phyloP scores from a whole-genome alignment of 179 eudicot species.

The Amaranthus tricolor region DNA sequence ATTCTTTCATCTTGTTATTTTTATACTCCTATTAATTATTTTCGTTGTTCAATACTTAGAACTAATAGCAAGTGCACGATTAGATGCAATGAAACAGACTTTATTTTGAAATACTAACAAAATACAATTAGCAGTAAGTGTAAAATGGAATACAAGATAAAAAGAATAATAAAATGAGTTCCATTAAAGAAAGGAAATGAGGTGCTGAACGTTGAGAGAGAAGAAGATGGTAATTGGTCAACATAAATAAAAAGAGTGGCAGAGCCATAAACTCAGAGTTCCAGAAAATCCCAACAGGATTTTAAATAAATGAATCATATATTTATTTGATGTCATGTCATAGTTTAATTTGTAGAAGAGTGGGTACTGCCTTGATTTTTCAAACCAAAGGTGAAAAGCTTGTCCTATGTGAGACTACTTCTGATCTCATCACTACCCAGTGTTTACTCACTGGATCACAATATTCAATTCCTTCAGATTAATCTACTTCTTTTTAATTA shows the following conservation, averaged over 20 bases:
- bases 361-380: neutral
- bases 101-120: no score
- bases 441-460: no score
- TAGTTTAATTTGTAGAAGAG: neutral
- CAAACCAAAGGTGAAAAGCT: neutral
- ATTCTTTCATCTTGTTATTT: no score
- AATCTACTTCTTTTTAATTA: no score
- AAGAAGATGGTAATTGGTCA: conserved; percentile 15
- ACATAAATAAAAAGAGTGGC: neutral
- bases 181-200: neutral
- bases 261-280: conserved; percentile 14
- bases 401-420: conserved; percentile 2
- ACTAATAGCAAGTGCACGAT: no score
- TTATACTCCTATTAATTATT: no score
- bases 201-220: no score
- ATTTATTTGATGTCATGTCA: conserved; percentile 15
- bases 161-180: neutral
- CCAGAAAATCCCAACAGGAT: conserved; percentile 22
- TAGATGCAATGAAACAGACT: no score
- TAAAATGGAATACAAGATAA: neutral
- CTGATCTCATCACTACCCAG: neutral
- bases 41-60: no score
- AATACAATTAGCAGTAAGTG: no score
- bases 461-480: no score
- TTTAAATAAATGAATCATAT: neutral